Evolutionary conservation across 352 stramenopile species (phyloP).

Genomic region (Pythium volutum): DNA sequence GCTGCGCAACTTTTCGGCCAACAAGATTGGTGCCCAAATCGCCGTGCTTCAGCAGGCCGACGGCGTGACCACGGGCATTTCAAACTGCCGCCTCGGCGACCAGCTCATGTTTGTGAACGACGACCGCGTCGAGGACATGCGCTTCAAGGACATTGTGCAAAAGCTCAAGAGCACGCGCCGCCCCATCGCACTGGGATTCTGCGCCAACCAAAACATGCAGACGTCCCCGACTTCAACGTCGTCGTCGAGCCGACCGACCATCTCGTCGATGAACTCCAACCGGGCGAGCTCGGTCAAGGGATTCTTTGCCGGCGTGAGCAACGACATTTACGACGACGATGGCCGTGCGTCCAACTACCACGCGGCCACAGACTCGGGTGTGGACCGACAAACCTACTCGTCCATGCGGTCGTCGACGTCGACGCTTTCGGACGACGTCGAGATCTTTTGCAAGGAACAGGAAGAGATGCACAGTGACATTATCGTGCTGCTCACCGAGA

Average conservation of each 20-base stretch:
- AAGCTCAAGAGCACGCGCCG: constrained; percentile 70
- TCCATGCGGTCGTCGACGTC: constrained; percentile 52
- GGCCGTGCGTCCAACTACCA: constrained; percentile 10
- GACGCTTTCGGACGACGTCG: constrained; percentile 75
- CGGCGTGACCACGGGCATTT: constrained; percentile 73
- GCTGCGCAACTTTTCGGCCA: constrained; percentile 73
- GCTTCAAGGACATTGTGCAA: constrained; percentile 72
- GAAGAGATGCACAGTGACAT: constrained; percentile 85
- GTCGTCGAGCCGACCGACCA: constrained; percentile 12
- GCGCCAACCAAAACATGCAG: constrained; percentile 58
- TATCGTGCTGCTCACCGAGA: constrained; percentile 80
- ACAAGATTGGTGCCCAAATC: constrained; percentile 77
- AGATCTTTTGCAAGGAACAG: constrained; percentile 75
- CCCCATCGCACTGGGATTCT: constrained; percentile 70
- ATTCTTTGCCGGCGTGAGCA: constrained; percentile 18
- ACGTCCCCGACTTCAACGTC: constrained; percentile 48
- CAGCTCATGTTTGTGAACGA: constrained; percentile 76
- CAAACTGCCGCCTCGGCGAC: constrained; percentile 71
- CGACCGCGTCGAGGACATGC: constrained; percentile 50
- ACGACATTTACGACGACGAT: constrained; percentile 10
- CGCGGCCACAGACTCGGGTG: constrained; percentile 6
- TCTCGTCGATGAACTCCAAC: constrained; percentile 4
- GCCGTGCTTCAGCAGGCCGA: constrained; percentile 75
- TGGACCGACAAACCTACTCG: constrained; percentile 39
- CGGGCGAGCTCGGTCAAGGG: constrained; percentile 19